Conservation (phyloP, 1,284 basidiomycete genomes). For the Schizophyllum commune region DNA sequence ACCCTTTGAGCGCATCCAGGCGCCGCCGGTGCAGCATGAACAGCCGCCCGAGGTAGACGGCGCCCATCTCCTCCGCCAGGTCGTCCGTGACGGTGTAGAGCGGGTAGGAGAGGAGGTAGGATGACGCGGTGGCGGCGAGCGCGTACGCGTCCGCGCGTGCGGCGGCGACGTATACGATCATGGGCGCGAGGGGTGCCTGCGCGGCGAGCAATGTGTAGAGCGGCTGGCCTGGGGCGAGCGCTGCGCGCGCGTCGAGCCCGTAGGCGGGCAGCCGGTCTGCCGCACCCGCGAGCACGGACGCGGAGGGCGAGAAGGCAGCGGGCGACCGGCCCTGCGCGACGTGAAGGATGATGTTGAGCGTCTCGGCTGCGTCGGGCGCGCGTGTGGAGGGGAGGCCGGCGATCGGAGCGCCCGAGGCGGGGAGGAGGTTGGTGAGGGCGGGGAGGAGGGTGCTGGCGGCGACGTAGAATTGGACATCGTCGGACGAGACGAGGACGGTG, state of each 20-base stretch:
- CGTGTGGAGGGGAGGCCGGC: constrained; percentile 15
- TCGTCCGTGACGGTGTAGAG: constrained; percentile 51
- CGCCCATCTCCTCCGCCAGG: constrained; percentile 49
- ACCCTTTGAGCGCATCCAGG: constrained; percentile 20
- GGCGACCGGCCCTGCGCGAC: constrained; percentile 25
- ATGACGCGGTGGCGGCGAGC: constrained; percentile 51
- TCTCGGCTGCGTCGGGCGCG: constrained; percentile 21
- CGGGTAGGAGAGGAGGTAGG: constrained; percentile 51
- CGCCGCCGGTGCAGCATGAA: constrained; percentile 30
- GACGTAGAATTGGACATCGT: constrained; percentile 42
- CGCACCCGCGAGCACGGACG: neutral
- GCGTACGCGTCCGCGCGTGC: constrained; percentile 47
- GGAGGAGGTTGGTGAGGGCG: constrained; percentile 15
- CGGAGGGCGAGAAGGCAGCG: constrained; percentile 17
- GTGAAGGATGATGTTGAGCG: constrained; percentile 35
- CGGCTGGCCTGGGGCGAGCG: constrained; percentile 11
- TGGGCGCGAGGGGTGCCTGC: constrained; percentile 45
- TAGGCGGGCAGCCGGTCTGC: constrained; percentile 15
- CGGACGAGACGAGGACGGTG: constrained; percentile 24
- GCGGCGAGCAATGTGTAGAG: constrained; percentile 42
- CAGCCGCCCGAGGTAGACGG: constrained; percentile 35
- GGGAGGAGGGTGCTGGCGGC: constrained; percentile 19
- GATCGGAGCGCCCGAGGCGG: constrained; percentile 3
- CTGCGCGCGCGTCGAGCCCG: constrained; percentile 22
- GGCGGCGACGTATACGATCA: constrained; percentile 54